These are phyloP conservation scores for Papiliotrema fonsecae DNA, from an alignment of 1,284 basidiomycete genomes.

Conservation along the genomic window DNA sequence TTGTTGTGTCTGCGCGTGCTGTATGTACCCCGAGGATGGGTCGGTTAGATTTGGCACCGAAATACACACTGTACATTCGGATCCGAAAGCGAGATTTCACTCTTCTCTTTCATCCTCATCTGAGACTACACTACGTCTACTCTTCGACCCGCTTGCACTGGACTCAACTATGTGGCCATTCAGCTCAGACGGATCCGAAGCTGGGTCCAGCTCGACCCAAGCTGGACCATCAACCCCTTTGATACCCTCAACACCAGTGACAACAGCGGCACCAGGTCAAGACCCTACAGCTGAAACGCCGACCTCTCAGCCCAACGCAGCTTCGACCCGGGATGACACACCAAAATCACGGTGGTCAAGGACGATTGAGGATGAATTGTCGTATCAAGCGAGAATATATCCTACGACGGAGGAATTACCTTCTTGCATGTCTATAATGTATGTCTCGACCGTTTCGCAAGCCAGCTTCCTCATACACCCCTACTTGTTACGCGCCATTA, in stretches of 20 bases:
- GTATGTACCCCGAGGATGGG: too few relatives aligned
- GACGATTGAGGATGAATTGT: constrained; percentile 40
- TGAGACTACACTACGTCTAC: too few relatives aligned
- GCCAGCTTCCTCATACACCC: background rate
- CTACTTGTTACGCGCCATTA: background rate
- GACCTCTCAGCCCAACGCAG: background rate
- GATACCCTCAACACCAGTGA: too few relatives aligned
- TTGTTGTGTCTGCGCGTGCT: too few relatives aligned
- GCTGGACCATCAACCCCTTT: background rate
- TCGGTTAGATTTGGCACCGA: too few relatives aligned
- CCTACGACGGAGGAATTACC: constrained; percentile 75
- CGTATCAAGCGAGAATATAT: constrained; percentile 49
- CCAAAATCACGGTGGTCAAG: constrained; percentile 27
- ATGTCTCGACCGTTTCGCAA: constrained; percentile 13
- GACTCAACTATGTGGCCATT: constrained; percentile 11
- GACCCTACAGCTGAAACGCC: background rate
- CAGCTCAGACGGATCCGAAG: background rate
- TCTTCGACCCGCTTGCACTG: too few relatives aligned
- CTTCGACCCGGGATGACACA: background rate
- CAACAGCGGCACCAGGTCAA: background rate
- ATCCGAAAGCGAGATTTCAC: too few relatives aligned
- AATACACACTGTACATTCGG: too few relatives aligned
- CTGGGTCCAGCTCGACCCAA: background rate
- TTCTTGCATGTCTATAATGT: constrained; percentile 67
- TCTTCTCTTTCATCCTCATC: too few relatives aligned